Base-by-base conservation (phyloP, 2,329 filamentous ascomycete species). In the Fusarium sp. region DNA sequence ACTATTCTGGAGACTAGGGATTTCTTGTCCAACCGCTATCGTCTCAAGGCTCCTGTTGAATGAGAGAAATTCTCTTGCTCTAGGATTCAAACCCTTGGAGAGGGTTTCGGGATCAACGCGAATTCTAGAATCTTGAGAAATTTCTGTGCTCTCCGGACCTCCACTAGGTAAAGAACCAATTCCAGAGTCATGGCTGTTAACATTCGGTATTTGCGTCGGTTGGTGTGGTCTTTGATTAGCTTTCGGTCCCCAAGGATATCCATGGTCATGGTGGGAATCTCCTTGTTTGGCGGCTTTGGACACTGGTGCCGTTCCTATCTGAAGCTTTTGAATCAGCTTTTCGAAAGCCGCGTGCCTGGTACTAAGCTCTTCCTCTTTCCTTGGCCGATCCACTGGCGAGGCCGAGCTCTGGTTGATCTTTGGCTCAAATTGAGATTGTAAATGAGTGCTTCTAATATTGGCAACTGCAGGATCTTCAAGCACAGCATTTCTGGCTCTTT, bases 11-110 rank as follows among this genome's bases (percentile, higher is more conserved):
- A 15, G 17, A 1, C 48, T 37, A 9, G 25, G 11, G 13, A 17
- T 14, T 7, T 31, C 38, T 23, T 32, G 41, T 9, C 29, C 41
- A 6, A 41, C 41, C 23, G 31, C 29, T 23, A 27, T 8, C 5
- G 32, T 9, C 9, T 17, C 14, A 11, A 52, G 51, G 14, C 38
- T 44, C 10, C 39, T 48, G 11, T 44, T 60, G 27, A 74, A 66
- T 1, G 73, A 75, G 9, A 75, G 58, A 44, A 75, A 75, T 38
- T 75, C 73, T 50, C 73, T 71, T 35, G 73, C 73, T 54, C 64
- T 70, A 5, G 73, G 73, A 39, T 75, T 75, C 58, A 74, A 61
- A 1, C 57, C 64, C 19, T 59, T 63, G 17, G 53, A 48, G 25
- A 60, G 56, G 19, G 43, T 10, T 7, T 53, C 19, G 4, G 43